A percentile compares a stretch with the other conserved stretches of the same genome.
Evolutionary conservation across 805 yeast species (phyloP).

Genomic region (Grigorovia transvaalensis): DNA sequence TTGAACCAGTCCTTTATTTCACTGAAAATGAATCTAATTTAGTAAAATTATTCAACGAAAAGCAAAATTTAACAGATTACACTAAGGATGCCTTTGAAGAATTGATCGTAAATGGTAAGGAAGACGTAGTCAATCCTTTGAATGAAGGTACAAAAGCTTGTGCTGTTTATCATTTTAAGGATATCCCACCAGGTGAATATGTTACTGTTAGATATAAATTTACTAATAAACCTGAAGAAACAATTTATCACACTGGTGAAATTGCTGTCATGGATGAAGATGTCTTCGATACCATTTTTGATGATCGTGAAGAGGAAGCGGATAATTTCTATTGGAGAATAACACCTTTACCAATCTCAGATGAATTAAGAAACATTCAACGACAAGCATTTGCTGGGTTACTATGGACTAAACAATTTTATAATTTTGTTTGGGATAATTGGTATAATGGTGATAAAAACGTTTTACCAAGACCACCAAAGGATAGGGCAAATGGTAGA

Average conservation of each 20-base stretch:
- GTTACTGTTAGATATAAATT: constrained; percentile 76
- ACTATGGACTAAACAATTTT: constrained; percentile 88
- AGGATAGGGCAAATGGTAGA: constrained; percentile 73
- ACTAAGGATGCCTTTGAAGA: constrained; percentile 92
- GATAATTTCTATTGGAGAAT: constrained; percentile 87
- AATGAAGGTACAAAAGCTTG: constrained; percentile 70
- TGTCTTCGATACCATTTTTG: constrained; percentile 59
- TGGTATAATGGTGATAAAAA: constrained; percentile 84
- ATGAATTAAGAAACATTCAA: constrained; percentile 72
- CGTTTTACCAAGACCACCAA: constrained; percentile 63
- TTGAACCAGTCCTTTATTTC: constrained; percentile 67
- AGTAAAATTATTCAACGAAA: constrained; percentile 51
- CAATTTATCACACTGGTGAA: constrained; percentile 24
- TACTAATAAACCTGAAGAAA: constrained; percentile 31
- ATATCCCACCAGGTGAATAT: constrained; percentile 80
- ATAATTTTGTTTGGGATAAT: constrained; percentile 72
- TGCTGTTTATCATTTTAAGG: constrained; percentile 75
- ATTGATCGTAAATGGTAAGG: constrained; percentile 45
- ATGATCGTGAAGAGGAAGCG: constrained; percentile 73
- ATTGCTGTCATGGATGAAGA: constrained; percentile 53
- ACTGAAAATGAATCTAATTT: constrained; percentile 86
- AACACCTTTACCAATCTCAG: constrained; percentile 75
- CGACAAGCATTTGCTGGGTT: constrained; percentile 92
- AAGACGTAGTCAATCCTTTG: constrained; percentile 60
- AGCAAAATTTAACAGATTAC: constrained; percentile 43